Conservation (phyloP, 2,329 filamentous ascomycete genomes). For the Calonectria ilicicola region DNA sequence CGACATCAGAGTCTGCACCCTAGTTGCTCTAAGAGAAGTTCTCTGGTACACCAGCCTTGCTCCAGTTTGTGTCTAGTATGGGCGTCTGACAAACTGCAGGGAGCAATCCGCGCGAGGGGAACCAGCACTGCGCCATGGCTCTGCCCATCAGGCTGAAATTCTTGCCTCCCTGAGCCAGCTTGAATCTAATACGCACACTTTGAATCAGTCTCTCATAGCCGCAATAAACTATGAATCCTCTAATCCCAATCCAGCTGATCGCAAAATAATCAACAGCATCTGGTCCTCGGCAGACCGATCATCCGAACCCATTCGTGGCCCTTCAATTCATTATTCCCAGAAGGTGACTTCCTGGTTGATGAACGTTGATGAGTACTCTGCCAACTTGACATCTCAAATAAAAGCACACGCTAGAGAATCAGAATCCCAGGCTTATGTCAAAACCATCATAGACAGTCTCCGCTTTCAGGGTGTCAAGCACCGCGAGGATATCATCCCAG, state of each 20-base stretch:
- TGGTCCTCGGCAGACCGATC: background rate
- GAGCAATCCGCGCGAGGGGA: background rate
- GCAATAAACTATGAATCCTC: background rate
- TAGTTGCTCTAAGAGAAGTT: background rate
- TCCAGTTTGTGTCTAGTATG: background rate
- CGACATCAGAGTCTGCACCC: background rate
- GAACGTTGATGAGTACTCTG: background rate
- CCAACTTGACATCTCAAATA: background rate
- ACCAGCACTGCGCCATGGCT: background rate
- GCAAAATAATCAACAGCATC: background rate
- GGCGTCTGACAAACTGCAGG: background rate
- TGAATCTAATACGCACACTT: background rate
- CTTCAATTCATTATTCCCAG: background rate
- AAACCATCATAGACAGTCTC: background rate
- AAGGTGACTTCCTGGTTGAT: background rate
- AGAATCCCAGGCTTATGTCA: background rate
- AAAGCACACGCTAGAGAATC: background rate
- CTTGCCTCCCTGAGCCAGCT: background rate
- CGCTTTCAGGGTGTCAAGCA: slow-evolving; percentile 24
- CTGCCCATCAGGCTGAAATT: background rate
- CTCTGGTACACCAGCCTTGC: background rate
- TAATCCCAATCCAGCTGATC: background rate
- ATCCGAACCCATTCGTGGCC: background rate
- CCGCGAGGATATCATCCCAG: slow-evolving; percentile 18
- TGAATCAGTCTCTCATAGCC: background rate